Conservation (phyloP, 495 filamentous ascomycete species). For the Lophiotrema nucula region DNA sequence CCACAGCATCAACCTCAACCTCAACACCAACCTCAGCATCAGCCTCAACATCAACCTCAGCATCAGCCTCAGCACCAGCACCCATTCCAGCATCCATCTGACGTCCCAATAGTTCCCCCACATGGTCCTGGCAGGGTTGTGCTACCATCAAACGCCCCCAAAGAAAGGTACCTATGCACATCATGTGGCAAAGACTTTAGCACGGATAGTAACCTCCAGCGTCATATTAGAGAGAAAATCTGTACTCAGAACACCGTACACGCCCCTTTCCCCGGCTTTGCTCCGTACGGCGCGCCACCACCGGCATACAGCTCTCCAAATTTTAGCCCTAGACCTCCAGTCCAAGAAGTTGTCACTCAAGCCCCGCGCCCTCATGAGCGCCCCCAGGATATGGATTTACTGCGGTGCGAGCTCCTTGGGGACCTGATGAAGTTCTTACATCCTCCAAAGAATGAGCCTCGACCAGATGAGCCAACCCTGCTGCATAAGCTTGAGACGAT, state of each 20-base stretch:
- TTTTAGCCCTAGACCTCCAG: neutral
- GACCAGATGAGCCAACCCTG: neutral
- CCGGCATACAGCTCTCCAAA: neutral
- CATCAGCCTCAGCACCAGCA: too few relatives aligned
- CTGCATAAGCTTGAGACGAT: constrained; percentile 11
- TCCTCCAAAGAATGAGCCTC: neutral
- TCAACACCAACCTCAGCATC: neutral
- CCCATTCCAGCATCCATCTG: too few relatives aligned
- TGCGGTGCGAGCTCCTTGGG: constrained; percentile 19
- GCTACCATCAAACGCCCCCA: neutral
- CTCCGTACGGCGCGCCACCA: too few relatives aligned
- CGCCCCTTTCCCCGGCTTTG: too few relatives aligned
- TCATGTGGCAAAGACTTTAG: neutral
- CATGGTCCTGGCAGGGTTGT: too few relatives aligned
- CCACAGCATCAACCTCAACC: neutral
- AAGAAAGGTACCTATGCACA: neutral
- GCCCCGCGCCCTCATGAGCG: neutral
- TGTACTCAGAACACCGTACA: too few relatives aligned
- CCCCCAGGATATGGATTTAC: constrained; percentile 1
- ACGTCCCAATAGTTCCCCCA: too few relatives aligned
- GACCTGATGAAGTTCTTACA: constrained; percentile 10
- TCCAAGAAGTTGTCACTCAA: neutral
- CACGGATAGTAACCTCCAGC: neutral
- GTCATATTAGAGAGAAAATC: too few relatives aligned
- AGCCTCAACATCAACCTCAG: neutral